Base-by-base conservation (phyloP, 257 asterid genomes). In the Prunella vulgaris region DNA sequence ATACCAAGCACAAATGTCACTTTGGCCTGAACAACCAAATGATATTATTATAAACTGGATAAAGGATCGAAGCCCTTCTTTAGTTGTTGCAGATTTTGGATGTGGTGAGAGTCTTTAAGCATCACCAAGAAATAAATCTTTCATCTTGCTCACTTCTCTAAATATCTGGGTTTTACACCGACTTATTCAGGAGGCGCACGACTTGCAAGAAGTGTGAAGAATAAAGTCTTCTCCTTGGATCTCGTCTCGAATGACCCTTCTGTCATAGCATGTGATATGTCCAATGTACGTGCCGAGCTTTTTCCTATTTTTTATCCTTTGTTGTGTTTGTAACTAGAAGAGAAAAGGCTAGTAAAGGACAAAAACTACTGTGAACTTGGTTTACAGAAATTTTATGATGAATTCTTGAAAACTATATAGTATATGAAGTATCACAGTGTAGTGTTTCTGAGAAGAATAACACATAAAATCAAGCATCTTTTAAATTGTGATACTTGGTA, bases 251-350 rank as follows among this genome's bases (percentile, higher is more conserved):
- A 71, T 20, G 92, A 90, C 70, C 91, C 97, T 64, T 86, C 92
- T 4, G 97, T 93, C 5, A 81, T 91, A 73, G 97, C 95, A 30
- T 90, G 99, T 68, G 96, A 94, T 79, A 94, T 94, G 99, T 86
- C 99, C 73, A 78, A 81, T 63, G 99, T 90, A 82, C 37, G 90
- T 66, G 42, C 73, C 42, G 5, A 13, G 5, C 65, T 24, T 44
- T 64, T 65, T 27, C 58, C 42, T 53, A 18, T 30, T 46, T 57
- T 20, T 49, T 40, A 10, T 69, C 38, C 38, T 10, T n/a, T 25
- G 35, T 21, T 60, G 42, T 24, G 15, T 33, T n/a, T 46, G 18
- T 67, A 17, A 38, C 22, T 52, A 51, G 64, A 72, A 62, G 44
- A 25, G 21, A 52, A 51, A 38, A 30, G 25, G 40, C 37, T 37